Conservation (phyloP, 148 eudicot species). For the Rhododendron ovatum region DNA sequence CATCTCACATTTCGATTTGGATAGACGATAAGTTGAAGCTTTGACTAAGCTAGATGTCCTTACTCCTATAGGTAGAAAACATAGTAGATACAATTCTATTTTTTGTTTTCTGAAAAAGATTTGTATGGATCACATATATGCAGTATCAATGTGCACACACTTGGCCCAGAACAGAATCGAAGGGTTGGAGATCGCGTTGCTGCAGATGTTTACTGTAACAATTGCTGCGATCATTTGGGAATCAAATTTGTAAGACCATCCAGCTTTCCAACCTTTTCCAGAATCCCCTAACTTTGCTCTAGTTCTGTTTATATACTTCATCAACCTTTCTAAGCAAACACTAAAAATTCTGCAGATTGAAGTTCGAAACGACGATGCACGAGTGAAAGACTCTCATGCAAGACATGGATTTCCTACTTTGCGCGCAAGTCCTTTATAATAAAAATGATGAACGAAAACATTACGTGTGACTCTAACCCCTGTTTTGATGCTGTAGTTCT, state of each 20-base stretch:
- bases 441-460: not conserved
- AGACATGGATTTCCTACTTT: not conserved
- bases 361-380: not conserved
- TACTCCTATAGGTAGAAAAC: no score
- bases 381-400: not conserved
- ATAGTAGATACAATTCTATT: not conserved
- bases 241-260: not conserved
- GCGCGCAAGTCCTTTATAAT: not conserved
- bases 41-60: no score
- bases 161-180: not conserved
- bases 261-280: not conserved
- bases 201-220: not conserved
- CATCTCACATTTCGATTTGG: not conserved
- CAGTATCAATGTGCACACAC: not conserved
- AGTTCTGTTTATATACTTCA: not conserved
- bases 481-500: not conserved
- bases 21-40: not conserved
- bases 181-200: not conserved
- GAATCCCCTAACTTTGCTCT: not conserved
- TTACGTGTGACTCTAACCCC: not conserved
- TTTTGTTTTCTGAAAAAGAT: not conserved
- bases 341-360: not conserved
- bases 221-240: not conserved
- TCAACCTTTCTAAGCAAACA: not conserved
- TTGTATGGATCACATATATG: not conserved